Conservation (phyloP, 345 rosid species). For the Bretschneidera sinensis region DNA sequence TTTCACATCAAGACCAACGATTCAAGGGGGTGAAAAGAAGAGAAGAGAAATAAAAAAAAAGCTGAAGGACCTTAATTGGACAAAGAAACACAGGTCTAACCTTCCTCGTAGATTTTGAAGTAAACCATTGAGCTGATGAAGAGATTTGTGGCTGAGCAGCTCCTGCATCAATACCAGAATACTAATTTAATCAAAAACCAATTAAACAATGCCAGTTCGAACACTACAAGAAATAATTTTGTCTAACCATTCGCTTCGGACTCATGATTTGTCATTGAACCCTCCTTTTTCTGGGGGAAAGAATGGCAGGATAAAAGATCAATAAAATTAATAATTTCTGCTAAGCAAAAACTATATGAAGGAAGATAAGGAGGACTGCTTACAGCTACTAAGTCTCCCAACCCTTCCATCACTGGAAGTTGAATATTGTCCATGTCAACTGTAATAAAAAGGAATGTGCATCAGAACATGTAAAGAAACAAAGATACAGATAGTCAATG, state of each 20-base stretch:
- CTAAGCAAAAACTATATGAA: not conserved
- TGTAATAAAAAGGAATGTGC: conserved; percentile 13
- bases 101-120: conserved; percentile 58
- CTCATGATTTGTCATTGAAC: conserved; percentile 19
- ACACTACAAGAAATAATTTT: conserved; percentile 4
- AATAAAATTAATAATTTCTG: not conserved
- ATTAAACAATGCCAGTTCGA: not conserved
- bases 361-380: conserved; percentile 15
- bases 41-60: not conserved
- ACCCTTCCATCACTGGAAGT: conserved; percentile 70
- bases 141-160: conserved; percentile 27
- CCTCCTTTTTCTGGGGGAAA: conserved; percentile 36
- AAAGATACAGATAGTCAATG: no score
- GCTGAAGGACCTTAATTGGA: not conserved
- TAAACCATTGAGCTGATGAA: conserved; percentile 45
- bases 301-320: conserved; percentile 8
- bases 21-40: not conserved
- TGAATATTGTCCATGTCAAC: conserved; percentile 40
- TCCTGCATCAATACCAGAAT: conserved; percentile 35
- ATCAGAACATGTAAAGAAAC: not conserved
- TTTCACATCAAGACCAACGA: not conserved
- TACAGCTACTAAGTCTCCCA: conserved; percentile 40
- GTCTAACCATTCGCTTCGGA: conserved; percentile 49
- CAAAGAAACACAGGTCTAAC: conserved; percentile 22
- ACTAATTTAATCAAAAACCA: conserved; percentile 4